Conservation (phyloP, 495 filamentous ascomycete species). For the Paragyromitra xinjiangensis region DNA sequence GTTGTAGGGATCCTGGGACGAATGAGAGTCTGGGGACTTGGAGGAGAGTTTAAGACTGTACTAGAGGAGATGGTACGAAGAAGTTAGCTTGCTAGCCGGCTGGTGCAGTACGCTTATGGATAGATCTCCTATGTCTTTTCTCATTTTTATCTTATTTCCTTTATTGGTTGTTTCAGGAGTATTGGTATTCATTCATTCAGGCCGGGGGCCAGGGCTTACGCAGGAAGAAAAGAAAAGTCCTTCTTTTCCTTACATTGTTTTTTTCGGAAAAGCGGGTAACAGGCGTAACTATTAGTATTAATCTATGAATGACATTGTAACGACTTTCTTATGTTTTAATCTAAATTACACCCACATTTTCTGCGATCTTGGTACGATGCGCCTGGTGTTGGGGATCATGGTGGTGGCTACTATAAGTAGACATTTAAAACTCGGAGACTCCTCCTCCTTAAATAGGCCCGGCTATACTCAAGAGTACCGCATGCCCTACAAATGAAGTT, state of each 20-base stretch:
- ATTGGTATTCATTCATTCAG: constrained; percentile 36
- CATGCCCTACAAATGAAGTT: too few relatives aligned
- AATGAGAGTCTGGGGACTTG: constrained; percentile 56
- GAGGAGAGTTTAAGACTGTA: constrained; percentile 57
- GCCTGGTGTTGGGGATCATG: too few relatives aligned
- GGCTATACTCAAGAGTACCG: too few relatives aligned
- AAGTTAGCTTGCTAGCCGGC: constrained; percentile 27
- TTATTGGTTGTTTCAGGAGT: constrained; percentile 26
- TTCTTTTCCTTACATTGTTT: constrained; percentile 15
- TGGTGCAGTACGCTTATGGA: neutral
- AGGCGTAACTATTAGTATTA: constrained; percentile 38
- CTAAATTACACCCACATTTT: neutral
- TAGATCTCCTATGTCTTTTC: constrained; percentile 21
- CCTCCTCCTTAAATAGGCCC: too few relatives aligned
- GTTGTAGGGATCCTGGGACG: constrained; percentile 56
- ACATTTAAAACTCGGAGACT: too few relatives aligned
- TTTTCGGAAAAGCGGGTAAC: constrained; percentile 21
- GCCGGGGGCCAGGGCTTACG: constrained; percentile 23
- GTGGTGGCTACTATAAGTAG: too few relatives aligned
- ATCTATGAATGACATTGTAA: constrained; percentile 28
- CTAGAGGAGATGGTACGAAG: constrained; percentile 56
- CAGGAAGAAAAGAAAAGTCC: neutral
- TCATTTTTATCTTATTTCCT: neutral
- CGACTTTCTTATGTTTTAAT: constrained; percentile 5
- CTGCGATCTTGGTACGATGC: too few relatives aligned